Evolutionary conservation across 768 basidiomycete genomes (phyloP), one percentile per base, ranked within the genome.

Genomic region (Guyanaporus albipodus): DNA sequence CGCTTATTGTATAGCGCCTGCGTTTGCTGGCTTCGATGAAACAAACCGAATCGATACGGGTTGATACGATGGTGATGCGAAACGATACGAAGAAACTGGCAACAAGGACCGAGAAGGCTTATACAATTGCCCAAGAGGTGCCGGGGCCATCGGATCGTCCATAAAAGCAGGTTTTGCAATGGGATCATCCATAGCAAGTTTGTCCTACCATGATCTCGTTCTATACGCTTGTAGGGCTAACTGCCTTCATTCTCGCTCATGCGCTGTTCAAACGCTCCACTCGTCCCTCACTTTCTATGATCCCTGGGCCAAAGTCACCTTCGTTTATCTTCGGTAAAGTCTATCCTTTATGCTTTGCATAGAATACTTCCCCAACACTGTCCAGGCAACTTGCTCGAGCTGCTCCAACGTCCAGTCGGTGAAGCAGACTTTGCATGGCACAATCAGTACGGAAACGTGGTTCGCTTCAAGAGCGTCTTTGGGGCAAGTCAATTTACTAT

Each of bases 371-470:
- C 15, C 65, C 10, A 8, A 29, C 41, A 11, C 11, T 7, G 7
- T 14, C 11, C 22, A 67, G 65, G 65, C 1, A 58, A 67, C 43
- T 22, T 64, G 31, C 44, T 49, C 1, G 56, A 67, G 18, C 3
- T 66, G 12, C 51, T 55, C 23, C 60, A 60, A 42, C 48, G 50
- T 32, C 58, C 58, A 28, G 55, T 44, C 15, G 66, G 57, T 12
- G 64, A 59, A 32, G 43, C 58, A 17, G 67, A 66, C 18, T 59
- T 67, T 35, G 42, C 36, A 26, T 67, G 67, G 67, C 60, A 61
- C 10, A 49, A 27, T 27, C 49, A 36, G 38, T 67, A 67, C 34
- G 67, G 64, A 1, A 52, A 57, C 22, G 18, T 61, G 4, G 31
- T 64, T 38, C 57, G 56, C 8, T 48, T 61, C 38, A 64, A 59